Conservation (phyloP, 2,329 filamentous ascomycete species). For the Shiraia sp. region DNA sequence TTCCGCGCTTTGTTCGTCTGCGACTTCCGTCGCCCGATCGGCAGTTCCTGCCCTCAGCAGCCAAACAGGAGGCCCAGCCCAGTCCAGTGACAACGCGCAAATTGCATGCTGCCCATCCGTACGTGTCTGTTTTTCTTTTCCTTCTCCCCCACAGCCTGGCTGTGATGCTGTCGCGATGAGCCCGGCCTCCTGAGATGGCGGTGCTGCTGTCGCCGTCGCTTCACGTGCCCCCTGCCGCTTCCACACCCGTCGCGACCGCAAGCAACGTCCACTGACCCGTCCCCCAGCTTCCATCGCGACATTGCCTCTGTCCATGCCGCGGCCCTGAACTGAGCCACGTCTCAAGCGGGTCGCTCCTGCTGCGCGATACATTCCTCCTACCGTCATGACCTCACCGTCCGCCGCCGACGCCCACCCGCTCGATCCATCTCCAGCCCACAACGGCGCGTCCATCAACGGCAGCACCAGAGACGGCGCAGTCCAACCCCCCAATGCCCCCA, state of each 20-base stretch:
- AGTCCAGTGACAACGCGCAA: constrained; percentile 45
- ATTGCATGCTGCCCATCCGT: constrained; percentile 43
- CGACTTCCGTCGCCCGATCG: constrained; percentile 34
- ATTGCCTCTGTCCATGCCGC: constrained; percentile 29
- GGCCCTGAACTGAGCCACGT: constrained; percentile 33
- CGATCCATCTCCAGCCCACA: constrained; percentile 26
- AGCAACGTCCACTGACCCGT: constrained; percentile 31
- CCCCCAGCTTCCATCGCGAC: constrained; percentile 20
- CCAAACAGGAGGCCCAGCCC: constrained; percentile 42
- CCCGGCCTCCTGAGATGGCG: constrained; percentile 14
- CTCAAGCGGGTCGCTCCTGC: constrained; percentile 33
- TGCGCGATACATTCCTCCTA: constrained; percentile 26
- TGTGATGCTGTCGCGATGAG: constrained; percentile 14
- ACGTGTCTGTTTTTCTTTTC: constrained; percentile 27
- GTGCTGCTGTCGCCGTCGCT: constrained; percentile 21
- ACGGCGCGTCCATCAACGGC: constrained; percentile 41
- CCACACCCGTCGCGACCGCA: constrained; percentile 24
- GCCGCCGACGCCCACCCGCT: constrained; percentile 26
- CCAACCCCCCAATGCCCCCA: constrained; percentile 35
- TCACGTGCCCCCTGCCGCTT: constrained; percentile 29
- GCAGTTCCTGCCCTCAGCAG: constrained; percentile 39
- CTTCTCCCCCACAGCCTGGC: constrained; percentile 4
- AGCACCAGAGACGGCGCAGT: constrained; percentile 36
- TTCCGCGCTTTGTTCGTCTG: constrained; percentile 21
- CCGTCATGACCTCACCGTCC: constrained; percentile 44